A percentile compares a stretch with the other conserved stretches of the same genome.
phyloP scores from a whole-genome alignment of 1,284 basidiomycete species.

The Leccinum angustisporum region DNA sequence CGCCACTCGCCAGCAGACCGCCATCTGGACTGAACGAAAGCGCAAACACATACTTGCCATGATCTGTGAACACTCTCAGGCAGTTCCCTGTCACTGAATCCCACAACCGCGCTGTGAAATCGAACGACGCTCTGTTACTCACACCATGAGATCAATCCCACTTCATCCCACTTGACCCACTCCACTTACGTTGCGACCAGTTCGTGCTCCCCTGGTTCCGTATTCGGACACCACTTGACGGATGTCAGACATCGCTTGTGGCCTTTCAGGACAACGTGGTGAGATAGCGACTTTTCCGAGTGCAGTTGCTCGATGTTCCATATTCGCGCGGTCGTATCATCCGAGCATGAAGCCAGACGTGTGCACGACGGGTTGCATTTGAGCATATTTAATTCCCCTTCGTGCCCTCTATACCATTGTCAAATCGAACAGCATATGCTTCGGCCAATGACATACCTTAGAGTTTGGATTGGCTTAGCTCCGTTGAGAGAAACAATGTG shows the following conservation, averaged over 20 bases:
- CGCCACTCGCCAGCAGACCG: constrained; percentile 36
- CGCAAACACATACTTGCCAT: constrained; percentile 66
- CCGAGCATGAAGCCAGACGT: constrained; percentile 74
- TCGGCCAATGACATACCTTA: constrained; percentile 45
- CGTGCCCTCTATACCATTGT: constrained; percentile 58
- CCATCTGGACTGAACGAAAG: constrained; percentile 68
- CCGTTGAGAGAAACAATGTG: constrained; percentile 57
- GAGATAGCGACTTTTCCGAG: constrained; percentile 24
- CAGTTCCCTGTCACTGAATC: constrained; percentile 74
- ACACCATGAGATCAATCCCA: constrained; percentile 8
- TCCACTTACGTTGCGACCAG: constrained; percentile 67
- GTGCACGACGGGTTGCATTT: constrained; percentile 66
- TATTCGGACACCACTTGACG: constrained; percentile 69
- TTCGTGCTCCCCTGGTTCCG: constrained; percentile 47
- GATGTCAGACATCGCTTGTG: constrained; percentile 68
- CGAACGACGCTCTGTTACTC: constrained; percentile 65
- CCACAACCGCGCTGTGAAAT: constrained; percentile 74
- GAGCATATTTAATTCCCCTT: constrained; percentile 76
- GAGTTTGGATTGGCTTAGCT: constrained; percentile 51
- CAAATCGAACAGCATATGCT: constrained; percentile 1
- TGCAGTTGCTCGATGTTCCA: constrained; percentile 56
- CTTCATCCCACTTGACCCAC: constrained; percentile 26
- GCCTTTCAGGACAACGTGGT: constrained; percentile 52
- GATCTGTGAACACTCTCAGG: constrained; percentile 63
- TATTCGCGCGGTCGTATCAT: constrained; percentile 74